phyloP scores from a whole-genome alignment of 495 filamentous ascomycete species.

The Hyaloscypha variabilis region DNA sequence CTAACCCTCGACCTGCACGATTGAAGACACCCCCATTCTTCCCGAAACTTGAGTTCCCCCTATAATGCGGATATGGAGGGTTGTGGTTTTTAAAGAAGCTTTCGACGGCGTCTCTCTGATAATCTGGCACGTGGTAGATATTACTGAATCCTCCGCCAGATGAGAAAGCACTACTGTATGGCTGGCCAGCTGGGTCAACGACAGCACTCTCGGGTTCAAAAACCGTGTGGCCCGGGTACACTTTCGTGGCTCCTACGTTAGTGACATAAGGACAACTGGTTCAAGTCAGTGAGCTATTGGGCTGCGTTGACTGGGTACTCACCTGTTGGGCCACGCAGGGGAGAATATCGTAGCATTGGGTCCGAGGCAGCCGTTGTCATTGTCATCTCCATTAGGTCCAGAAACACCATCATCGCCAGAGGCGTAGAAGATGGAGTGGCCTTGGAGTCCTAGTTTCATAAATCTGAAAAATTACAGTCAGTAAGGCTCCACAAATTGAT shows the following conservation, averaged over 20 bases:
- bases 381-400: slow-evolving; percentile 25
- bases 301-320: too few relatives aligned
- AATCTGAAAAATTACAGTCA: slow-evolving; percentile 16
- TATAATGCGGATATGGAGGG: slow-evolving; percentile 27
- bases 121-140: slow-evolving; percentile 59
- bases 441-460: slow-evolving; percentile 45
- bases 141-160: slow-evolving; percentile 72
- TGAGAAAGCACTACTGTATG: slow-evolving; percentile 24
- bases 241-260: slow-evolving; percentile 40
- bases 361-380: slow-evolving; percentile 33
- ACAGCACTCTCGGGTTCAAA: slow-evolving; percentile 38
- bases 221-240: slow-evolving; percentile 30
- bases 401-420: slow-evolving; percentile 45
- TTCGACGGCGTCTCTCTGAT: slow-evolving; percentile 48
- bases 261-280: slow-evolving; percentile 40
- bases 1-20: slow-evolving; percentile 32
- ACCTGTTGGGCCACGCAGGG: slow-evolving; percentile 29
- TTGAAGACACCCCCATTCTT: slow-evolving; percentile 50
- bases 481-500: background rate
- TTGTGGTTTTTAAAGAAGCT: slow-evolving; percentile 37
- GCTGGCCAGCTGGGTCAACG: slow-evolving; percentile 22
- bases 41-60: slow-evolving; percentile 57
- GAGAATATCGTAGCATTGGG: slow-evolving; percentile 18
- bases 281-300: too few relatives aligned
- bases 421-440: slow-evolving; percentile 38